Base-by-base conservation (phyloP, 768 basidiomycete genomes). In the Neoboletus subvelutipes region DNA sequence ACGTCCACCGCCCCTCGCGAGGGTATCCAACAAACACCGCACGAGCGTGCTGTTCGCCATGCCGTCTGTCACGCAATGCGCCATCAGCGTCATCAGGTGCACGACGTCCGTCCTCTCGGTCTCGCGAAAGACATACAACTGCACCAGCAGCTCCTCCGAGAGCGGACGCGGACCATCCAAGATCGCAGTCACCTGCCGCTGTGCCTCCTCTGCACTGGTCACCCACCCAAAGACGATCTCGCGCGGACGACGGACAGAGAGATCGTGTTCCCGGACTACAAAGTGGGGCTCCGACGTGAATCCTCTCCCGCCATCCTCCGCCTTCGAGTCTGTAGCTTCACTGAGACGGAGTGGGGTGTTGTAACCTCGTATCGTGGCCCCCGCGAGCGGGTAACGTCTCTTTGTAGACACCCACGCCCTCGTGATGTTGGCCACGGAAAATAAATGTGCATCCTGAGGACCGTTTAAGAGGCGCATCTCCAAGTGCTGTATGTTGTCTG, bases 31-130 rank as follows among this genome's bases (percentile, higher is more conserved):
- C 52, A 85, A 78, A 20, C 73, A 73, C 51, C 77, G 77, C 50
- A 77, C 45, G 13, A 84, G 58, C 1, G 75, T 76, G 9, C 61
- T 56, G 56, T 76, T 79, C 12, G 77, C 71, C 43, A 75, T 75
- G 18, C 78, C 81, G 62, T 86, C 84, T 0, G 78, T 75, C 42
- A 85, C 78, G 47, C 71, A 69, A 63, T 86, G 84, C 1, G 82
- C 75, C 17, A 76, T 67, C 40, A 76, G 64, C 22, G 81, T 62
- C 26, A 82, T 50, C 45, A 83, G 40, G 58, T 84, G 79, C 47
- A 77, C 69, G 7, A 55, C 65, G 18, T 71, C 69, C 2, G 68
- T 49, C 13, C 64, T 55, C 60, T 80, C 47, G 6, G 65, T 67
- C 54, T 76, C 75, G 50, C 63, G 68, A 22, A 81, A 69, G 53